Evolutionary conservation across 2,329 filamentous ascomycete species (phyloP).

Genomic region (Talaromyces marneffei): DNA sequence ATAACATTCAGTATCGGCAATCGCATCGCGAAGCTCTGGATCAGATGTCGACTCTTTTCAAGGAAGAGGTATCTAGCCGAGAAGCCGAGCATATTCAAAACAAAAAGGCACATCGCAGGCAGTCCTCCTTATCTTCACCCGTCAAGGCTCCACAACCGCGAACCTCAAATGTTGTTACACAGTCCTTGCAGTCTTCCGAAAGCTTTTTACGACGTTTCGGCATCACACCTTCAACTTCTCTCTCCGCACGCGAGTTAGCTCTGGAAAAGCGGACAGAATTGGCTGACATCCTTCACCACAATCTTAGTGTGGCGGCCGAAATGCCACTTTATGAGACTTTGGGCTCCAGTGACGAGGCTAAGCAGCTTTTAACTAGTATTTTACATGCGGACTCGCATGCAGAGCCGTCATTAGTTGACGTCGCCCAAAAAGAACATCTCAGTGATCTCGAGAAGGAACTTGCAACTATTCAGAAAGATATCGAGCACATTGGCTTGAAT

Average conservation of each 20-base stretch:
- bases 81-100: constrained; percentile 15
- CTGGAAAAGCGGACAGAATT: constrained; percentile 28
- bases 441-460: constrained; percentile 28
- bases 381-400: constrained; percentile 21
- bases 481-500: constrained; percentile 31
- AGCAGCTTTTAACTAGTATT: constrained; percentile 27
- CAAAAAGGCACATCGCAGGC: constrained; percentile 17
- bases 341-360: constrained; percentile 27
- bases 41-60: constrained; percentile 27
- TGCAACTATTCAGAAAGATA: constrained; percentile 26
- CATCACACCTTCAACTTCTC: constrained; percentile 19
- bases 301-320: constrained; percentile 25
- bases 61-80: constrained; percentile 24
- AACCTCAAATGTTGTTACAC: not conserved
- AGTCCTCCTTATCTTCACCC: constrained; percentile 13
- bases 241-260: constrained; percentile 17
- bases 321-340: constrained; percentile 27
- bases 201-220: constrained; percentile 31
- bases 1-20: constrained; percentile 27
- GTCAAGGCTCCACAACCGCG: constrained; percentile 6
- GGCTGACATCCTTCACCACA: constrained; percentile 22
- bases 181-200: constrained; percentile 22
- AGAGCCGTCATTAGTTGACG: constrained; percentile 24
- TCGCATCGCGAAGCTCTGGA: constrained; percentile 32
- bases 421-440: constrained; percentile 24